phyloP scores from a whole-genome alignment of 1,284 basidiomycete genomes.

The Uromyces viciae-fabae region DNA sequence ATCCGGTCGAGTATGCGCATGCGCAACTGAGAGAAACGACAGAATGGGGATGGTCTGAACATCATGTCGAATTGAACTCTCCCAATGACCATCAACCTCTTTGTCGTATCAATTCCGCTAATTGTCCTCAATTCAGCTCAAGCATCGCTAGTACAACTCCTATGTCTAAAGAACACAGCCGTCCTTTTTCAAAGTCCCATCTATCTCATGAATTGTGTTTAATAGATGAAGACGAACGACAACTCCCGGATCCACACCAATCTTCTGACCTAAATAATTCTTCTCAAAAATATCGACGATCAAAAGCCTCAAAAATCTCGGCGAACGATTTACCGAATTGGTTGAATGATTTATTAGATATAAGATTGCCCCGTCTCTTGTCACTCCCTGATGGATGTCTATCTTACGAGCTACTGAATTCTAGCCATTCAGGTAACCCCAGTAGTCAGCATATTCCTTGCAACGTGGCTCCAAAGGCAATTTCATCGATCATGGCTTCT shows the following conservation, averaged over 20 bases:
- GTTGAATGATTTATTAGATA: constrained; percentile 39
- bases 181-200: constrained; percentile 11
- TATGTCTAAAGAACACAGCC: not conserved
- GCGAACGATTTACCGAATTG: constrained; percentile 21
- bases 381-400: constrained; percentile 37
- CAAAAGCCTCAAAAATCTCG: not conserved
- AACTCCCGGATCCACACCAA: not conserved
- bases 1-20: constrained; percentile 43
- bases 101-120: not conserved
- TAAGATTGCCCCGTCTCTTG: constrained; percentile 21
- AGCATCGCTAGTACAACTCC: not conserved
- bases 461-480: not conserved
- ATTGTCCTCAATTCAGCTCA: not conserved
- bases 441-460: not conserved
- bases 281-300: not conserved
- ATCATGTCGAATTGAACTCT: constrained; percentile 36
- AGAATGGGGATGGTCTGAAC: constrained; percentile 44
- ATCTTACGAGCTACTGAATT: constrained; percentile 32
- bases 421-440: not conserved
- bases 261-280: not conserved
- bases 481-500: not conserved
- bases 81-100: not conserved
- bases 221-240: not conserved
- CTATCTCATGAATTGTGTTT: constrained; percentile 20
- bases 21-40: constrained; percentile 41